These are phyloP conservation scores for Primulina huaijiensis DNA, from an alignment of 257 asterid genomes.

Conservation along the genomic window DNA sequence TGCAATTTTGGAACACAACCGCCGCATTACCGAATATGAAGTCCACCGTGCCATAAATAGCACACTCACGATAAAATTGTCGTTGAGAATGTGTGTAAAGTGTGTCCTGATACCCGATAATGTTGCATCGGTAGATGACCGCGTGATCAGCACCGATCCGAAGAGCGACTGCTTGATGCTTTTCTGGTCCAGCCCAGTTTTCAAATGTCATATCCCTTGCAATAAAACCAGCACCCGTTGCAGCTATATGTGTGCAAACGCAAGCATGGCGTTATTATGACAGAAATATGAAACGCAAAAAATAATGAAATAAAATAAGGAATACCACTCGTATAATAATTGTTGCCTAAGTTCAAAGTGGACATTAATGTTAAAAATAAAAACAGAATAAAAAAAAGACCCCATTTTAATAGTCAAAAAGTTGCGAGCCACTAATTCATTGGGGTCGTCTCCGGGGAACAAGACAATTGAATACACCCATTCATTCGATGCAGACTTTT, in stretches of 20 bases:
- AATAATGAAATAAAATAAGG: neutral
- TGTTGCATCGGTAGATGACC: conserved; percentile 70
- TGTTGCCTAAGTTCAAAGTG: conserved; percentile 3
- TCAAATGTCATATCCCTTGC: conserved; percentile 86
- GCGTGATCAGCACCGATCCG: conserved; percentile 89
- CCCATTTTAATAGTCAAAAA: too few species aligned
- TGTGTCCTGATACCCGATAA: conserved; percentile 90
- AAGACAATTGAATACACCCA: neutral
- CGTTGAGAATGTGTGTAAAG: conserved; percentile 82
- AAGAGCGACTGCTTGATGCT: conserved; percentile 97
- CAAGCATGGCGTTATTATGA: conserved; percentile 2
- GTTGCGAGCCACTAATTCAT: neutral
- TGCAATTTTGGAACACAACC: conserved; percentile 87
- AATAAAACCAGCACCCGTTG: conserved; percentile 89
- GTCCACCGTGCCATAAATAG: conserved; percentile 87
- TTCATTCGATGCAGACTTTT: neutral
- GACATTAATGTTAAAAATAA: neutral
- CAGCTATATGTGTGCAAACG: conserved; percentile 46
- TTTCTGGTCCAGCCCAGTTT: conserved; percentile 81
- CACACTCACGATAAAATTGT: conserved; percentile 86
- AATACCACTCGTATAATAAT: neutral
- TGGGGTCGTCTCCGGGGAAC: conserved; percentile 15
- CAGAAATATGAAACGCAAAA: neutral
- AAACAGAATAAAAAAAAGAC: neutral
- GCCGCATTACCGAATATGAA: conserved; percentile 97